Conservation (phyloP, 2,329 filamentous ascomycete genomes). For the Claviceps spartinae region DNA sequence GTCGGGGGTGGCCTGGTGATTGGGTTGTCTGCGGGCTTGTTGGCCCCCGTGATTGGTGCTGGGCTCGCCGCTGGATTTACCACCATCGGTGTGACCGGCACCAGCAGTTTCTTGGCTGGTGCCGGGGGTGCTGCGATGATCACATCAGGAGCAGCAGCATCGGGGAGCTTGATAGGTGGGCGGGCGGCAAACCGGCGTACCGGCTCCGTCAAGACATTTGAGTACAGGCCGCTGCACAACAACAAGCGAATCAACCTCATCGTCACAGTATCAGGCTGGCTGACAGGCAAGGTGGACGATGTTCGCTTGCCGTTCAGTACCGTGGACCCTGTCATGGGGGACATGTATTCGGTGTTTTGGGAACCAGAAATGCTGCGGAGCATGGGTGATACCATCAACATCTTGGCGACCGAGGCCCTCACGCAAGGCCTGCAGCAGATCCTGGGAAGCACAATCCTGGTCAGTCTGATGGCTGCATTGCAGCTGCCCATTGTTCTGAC, state of each 20-base stretch:
- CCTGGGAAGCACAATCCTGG: conserved; percentile 75
- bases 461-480: conserved; percentile 81
- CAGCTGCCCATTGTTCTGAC: conserved; percentile 86
- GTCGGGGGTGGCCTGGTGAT: conserved; percentile 93
- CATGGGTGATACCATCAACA: conserved; percentile 98
- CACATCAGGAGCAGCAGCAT: conserved; percentile 74
- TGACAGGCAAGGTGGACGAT: conserved; percentile 95
- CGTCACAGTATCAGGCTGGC: conserved; percentile 91
- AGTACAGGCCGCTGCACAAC: conserved; percentile 92
- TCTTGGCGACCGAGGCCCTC: conserved; percentile 91
- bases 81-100: conserved; percentile 84
- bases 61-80: conserved; percentile 91
- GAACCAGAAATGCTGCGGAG: conserved; percentile 95
- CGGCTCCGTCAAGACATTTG: conserved; percentile 87
- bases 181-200: conserved; percentile 78
- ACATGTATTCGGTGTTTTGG: conserved; percentile 94
- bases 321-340: conserved; percentile 93
- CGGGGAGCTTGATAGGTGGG: conserved; percentile 74
- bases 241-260: conserved; percentile 96
- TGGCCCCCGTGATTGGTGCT: conserved; percentile 87
- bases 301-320: conserved; percentile 92
- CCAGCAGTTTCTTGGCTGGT: conserved; percentile 76
- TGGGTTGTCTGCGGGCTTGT: conserved; percentile 78
- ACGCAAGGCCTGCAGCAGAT: conserved; percentile 95
- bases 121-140: conserved; percentile 89